phyloP scores from a whole-genome alignment of 1,284 basidiomycete species.

The Heterobasidion annosum region DNA sequence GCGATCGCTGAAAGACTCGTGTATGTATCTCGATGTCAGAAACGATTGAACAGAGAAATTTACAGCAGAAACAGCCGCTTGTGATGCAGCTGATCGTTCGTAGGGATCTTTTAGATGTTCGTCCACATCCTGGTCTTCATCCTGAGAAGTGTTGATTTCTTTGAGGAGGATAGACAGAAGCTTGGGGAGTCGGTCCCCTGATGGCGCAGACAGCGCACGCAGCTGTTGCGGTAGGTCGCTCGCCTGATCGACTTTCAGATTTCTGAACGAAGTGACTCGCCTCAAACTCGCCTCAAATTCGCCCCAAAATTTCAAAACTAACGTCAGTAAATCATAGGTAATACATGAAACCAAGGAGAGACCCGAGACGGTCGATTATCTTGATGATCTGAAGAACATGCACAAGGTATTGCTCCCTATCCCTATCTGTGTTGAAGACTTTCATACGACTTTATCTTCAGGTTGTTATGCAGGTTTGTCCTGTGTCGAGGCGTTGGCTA shows the following conservation, averaged over 20 bases:
- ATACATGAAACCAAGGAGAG: conserved; percentile 30
- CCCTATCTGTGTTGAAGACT: background rate
- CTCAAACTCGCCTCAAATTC: background rate
- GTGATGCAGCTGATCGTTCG: conserved; percentile 39
- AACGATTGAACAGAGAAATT: too few species aligned
- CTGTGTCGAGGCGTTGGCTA: background rate
- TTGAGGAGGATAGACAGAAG: conserved; percentile 22
- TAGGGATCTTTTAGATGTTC: conserved; percentile 32
- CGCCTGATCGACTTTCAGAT: background rate
- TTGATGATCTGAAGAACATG: conserved; percentile 31
- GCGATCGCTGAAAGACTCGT: too few species aligned
- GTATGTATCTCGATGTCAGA: too few species aligned
- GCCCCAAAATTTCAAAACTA: too few species aligned
- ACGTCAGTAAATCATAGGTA: conserved; percentile 16
- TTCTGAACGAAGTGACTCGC: background rate
- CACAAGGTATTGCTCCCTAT: conserved; percentile 21
- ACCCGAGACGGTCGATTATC: conserved; percentile 30
- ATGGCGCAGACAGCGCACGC: conserved; percentile 50
- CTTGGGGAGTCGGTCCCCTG: conserved; percentile 45
- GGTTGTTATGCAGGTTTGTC: conserved; percentile 30
- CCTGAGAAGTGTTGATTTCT: background rate
- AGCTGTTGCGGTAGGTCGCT: conserved; percentile 29
- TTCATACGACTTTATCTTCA: conserved; percentile 8
- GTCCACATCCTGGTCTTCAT: conserved; percentile 15
- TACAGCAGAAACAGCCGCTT: conserved; percentile 15